A percentile compares a stretch with the other conserved stretches of the same genome.
Conservation (phyloP, 345 rosid genomes). For the Melaleuca alternifolia region DNA sequence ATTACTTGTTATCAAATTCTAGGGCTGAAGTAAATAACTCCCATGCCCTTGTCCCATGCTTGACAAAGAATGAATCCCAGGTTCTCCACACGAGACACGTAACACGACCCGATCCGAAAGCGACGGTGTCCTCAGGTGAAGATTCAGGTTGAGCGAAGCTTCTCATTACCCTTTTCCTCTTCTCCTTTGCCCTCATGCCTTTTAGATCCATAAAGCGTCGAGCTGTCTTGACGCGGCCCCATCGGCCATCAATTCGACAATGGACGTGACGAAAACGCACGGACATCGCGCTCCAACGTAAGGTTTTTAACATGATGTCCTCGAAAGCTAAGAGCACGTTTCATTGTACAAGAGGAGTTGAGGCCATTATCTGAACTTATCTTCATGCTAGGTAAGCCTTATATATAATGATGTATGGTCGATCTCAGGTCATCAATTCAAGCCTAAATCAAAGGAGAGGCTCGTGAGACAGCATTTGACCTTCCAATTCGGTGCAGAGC, state of each 20-base stretch:
- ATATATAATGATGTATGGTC: too few species aligned
- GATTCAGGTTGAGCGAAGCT: background rate
- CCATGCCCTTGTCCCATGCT: background rate
- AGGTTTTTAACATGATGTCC: background rate
- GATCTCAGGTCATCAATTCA: background rate
- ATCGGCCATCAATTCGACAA: background rate
- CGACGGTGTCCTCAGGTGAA: background rate
- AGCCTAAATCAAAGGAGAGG: background rate
- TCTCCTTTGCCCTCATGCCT: background rate
- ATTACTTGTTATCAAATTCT: background rate
- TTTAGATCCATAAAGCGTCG: background rate
- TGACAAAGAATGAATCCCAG: background rate
- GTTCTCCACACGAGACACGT: background rate
- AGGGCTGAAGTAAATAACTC: background rate
- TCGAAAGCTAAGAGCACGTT: background rate
- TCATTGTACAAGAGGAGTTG: background rate
- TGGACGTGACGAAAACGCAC: background rate
- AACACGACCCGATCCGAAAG: rapidly evolving
- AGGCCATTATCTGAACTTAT: background rate
- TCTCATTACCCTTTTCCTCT: background rate
- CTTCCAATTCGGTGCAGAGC: background rate
- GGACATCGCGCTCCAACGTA: background rate
- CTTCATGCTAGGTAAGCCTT: too few species aligned
- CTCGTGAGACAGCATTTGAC: background rate
- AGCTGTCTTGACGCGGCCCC: background rate